These are phyloP conservation scores for Hypomyces rosellus DNA, from an alignment of 2,329 filamentous ascomycete species.

Conservation along the genomic window DNA sequence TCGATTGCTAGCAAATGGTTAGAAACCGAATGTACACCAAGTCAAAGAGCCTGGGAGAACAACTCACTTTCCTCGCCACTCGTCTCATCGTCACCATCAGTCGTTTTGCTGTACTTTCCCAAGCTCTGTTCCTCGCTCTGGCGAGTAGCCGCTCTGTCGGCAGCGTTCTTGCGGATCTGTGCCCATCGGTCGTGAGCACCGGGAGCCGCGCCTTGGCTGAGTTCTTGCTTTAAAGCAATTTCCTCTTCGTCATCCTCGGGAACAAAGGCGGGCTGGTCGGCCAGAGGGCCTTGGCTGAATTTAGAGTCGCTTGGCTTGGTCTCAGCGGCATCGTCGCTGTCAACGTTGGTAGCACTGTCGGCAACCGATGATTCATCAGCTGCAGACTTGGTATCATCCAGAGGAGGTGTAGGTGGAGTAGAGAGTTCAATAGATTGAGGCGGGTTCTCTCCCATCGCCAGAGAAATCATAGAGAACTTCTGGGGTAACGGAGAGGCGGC, in stretches of 20 bases:
- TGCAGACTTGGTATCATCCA: background rate
- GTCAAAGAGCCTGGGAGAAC: background rate
- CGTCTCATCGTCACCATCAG: conserved; percentile 75
- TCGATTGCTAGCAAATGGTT: conserved; percentile 68
- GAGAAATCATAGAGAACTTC: conserved; percentile 20
- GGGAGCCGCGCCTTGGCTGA: conserved; percentile 27
- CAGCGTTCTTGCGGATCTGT: conserved; percentile 91
- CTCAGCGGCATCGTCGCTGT: conserved; percentile 52
- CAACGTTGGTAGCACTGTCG: conserved; percentile 50
- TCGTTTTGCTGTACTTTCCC: conserved; percentile 49
- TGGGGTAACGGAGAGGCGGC: conserved; percentile 5
- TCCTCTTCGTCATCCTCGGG: conserved; percentile 51
- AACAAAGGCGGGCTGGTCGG: conserved; percentile 78
- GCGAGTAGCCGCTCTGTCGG: conserved; percentile 64
- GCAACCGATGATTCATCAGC: conserved; percentile 5
- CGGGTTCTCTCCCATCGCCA: conserved; percentile 2
- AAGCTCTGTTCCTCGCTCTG: conserved; percentile 60
- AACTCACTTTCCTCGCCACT: conserved; percentile 89
- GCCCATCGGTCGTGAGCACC: conserved; percentile 76
- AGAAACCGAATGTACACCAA: background rate
- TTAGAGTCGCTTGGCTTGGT: conserved; percentile 55
- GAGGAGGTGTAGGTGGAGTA: conserved; percentile 18
- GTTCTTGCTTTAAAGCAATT: conserved; percentile 39
- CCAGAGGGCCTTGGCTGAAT: conserved; percentile 85
- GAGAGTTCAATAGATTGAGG: background rate